Conservation (phyloP, 768 basidiomycete genomes). For the Termitomyces sp. region DNA sequence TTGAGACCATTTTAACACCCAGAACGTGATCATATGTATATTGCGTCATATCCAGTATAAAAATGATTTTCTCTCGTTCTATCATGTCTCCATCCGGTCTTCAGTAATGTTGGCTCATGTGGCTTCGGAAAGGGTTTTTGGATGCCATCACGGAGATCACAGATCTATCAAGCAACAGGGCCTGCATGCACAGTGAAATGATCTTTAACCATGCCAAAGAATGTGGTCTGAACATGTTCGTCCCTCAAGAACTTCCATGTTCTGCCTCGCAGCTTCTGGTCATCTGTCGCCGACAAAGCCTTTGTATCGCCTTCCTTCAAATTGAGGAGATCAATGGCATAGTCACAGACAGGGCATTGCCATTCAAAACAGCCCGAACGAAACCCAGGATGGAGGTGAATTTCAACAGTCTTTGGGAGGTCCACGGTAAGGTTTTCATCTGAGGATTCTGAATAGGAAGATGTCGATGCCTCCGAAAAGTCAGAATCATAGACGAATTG, state of each 20-base stretch:
- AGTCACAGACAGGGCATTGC: slow-evolving; percentile 47
- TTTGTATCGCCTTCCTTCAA: slow-evolving; percentile 27
- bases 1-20: too few relatives aligned
- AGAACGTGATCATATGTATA: too few relatives aligned
- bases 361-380: slow-evolving; percentile 42
- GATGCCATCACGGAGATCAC: neutral
- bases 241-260: slow-evolving; percentile 33
- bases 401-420: slow-evolving; percentile 15
- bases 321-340: slow-evolving; percentile 41
- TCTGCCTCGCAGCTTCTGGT: slow-evolving; percentile 21
- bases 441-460: slow-evolving; percentile 35
- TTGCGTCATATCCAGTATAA: too few relatives aligned
- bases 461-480: slow-evolving; percentile 49
- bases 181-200: slow-evolving; percentile 22
- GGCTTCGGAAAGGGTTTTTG: neutral
- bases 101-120: neutral
- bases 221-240: slow-evolving; percentile 17
- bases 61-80: too few relatives aligned
- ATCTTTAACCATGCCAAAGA: slow-evolving; percentile 19
- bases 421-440: slow-evolving; percentile 13
- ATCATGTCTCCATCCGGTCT: too few relatives aligned
- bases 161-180: neutral
- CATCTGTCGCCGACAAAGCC: slow-evolving; percentile 16
- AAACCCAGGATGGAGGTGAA: slow-evolving; percentile 32
- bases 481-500: slow-evolving; percentile 46